Evolutionary conservation across 108 stramenopile genomes (phyloP), one percentile per base, ranked within the genome.

Genomic region (Cyclostephanos tholiformis): DNA sequence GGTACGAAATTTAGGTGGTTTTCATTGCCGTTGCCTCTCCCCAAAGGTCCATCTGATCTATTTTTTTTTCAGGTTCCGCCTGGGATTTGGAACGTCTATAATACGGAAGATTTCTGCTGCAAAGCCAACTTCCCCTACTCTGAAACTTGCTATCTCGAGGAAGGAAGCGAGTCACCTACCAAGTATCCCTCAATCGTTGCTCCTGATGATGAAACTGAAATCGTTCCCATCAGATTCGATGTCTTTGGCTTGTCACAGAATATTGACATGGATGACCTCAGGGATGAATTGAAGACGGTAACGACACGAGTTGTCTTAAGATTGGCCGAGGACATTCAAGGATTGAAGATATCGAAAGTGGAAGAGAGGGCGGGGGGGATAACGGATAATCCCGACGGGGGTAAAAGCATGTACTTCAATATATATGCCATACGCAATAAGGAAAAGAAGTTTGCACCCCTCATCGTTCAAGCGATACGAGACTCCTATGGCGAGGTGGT

Each of bases 381-480:
- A 22, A 25, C 25, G n/a, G 25, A 53, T 53, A 53, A 25, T 53
- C 35, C 38, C 13, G 59, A 60, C n/a, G 59, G 38, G 35, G 59
- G 38, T 30, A 14, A 19, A 19, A 60, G 57, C 27, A 14, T 80
- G 17, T 74, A 74, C 56, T 80, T 63, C 43, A 68, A 74, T 51
- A 57, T 80, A 17, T 59, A 74, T n/a, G 36, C 74, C 13, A 38
- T 74, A 23, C 66, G 62, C 39, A 53, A 36, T 11, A 52, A 48
- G 1, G 57, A 53, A 0, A 73, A 64, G 16, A 52, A 69, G 13
- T 80, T 72, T 48, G 68, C 63, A 9, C 72, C 79, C 9, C 14
- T 63, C 12, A 65, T 80, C 4, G 73, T 80, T 30, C 59, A 68
- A 64, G 72, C 48, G 44, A 48, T 80, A 27, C n/a, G 48, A 9